These are phyloP conservation scores for Ceratocystis alfenasii DNA, from an alignment of 2,329 filamentous ascomycete species.

Conservation along the genomic window DNA sequence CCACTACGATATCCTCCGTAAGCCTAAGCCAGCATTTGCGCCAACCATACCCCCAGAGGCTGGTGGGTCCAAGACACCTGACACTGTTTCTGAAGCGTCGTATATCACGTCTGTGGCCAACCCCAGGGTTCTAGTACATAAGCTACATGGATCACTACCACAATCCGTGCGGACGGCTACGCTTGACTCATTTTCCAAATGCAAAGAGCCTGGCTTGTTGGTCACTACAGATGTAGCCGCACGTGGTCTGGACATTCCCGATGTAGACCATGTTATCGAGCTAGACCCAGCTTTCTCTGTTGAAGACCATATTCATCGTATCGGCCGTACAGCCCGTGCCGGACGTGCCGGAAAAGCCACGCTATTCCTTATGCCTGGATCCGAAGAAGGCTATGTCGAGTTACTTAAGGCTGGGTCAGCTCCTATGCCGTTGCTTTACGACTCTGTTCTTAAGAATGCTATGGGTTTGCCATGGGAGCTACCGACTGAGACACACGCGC, in stretches of 20 bases:
- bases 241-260: constrained; percentile 86
- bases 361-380: constrained; percentile 81
- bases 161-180: constrained; percentile 82
- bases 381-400: constrained; percentile 81
- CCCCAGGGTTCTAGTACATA: constrained; percentile 60
- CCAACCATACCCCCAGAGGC: constrained; percentile 23
- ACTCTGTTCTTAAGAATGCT: constrained; percentile 51
- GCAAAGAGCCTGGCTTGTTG: constrained; percentile 64
- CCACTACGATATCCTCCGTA: constrained; percentile 67
- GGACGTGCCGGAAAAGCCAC: constrained; percentile 76
- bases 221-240: constrained; percentile 94
- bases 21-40: constrained; percentile 22
- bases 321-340: constrained; percentile 87
- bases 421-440: constrained; percentile 41
- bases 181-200: constrained; percentile 63
- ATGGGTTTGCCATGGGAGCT: constrained; percentile 49
- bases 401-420: constrained; percentile 47
- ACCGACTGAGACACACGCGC: constrained; percentile 56
- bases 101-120: constrained; percentile 67
- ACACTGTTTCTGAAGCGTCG: constrained; percentile 56
- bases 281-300: constrained; percentile 92
- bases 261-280: constrained; percentile 88
- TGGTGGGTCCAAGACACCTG: constrained; percentile 29
- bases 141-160: constrained; percentile 81
- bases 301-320: constrained; percentile 86